A percentile compares a stretch with the other conserved stretches of the same genome.
Conservation (phyloP, 1,284 basidiomycete species). For the Fomitopsis schrenkii region DNA sequence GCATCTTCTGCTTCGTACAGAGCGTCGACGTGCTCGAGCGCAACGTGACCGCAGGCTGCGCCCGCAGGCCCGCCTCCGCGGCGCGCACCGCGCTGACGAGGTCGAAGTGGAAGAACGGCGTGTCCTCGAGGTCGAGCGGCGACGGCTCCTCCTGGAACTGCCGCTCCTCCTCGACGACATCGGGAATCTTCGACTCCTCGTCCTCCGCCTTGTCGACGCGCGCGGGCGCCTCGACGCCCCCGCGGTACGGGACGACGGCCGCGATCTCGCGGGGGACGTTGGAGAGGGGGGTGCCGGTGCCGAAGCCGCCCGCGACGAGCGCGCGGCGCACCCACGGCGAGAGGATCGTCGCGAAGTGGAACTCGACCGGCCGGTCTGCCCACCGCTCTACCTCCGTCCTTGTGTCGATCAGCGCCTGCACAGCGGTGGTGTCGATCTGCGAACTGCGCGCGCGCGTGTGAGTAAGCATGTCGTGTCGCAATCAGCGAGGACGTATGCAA, state of each 20-base stretch:
- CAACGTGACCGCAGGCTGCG: not conserved
- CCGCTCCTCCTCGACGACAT: conserved; percentile 4
- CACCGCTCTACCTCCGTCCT: conserved; percentile 86
- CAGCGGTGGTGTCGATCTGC: conserved; percentile 83
- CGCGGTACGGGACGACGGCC: conserved; percentile 62
- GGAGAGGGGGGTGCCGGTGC: conserved; percentile 47
- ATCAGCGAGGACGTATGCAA: not conserved
- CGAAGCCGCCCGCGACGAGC: conserved; percentile 85
- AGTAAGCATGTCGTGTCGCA: not conserved
- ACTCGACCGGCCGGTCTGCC: conserved; percentile 79
- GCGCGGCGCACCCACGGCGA: conserved; percentile 95
- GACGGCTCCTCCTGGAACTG: conserved; percentile 23
- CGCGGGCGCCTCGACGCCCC: conserved; percentile 24
- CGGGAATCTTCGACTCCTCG: conserved; percentile 17
- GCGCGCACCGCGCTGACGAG: conserved; percentile 68
- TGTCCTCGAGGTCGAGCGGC: conserved; percentile 50
- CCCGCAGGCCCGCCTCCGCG: conserved; percentile 44
- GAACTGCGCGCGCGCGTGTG: conserved; percentile 36
- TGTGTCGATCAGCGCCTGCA: conserved; percentile 90
- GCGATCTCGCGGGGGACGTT: conserved; percentile 62
- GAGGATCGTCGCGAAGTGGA: conserved; percentile 86
- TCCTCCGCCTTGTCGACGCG: conserved; percentile 15
- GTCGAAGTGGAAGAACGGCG: conserved; percentile 89
- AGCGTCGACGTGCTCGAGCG: conserved; percentile 11
- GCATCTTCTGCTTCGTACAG: conserved; percentile 5